Evolutionary conservation across 345 rosid species (phyloP).

Genomic region (Euclidium syriacum): DNA sequence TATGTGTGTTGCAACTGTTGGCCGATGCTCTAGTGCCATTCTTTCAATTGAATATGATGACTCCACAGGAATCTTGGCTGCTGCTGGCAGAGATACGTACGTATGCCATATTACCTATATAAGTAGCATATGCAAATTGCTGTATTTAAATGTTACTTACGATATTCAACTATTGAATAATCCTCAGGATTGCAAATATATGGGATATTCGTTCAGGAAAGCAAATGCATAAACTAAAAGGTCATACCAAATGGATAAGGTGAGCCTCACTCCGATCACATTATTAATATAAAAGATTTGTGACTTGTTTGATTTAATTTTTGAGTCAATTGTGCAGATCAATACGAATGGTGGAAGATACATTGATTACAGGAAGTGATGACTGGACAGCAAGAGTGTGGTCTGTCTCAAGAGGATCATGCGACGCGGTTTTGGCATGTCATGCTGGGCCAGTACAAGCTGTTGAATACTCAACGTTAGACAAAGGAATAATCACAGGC

Average conservation of each 20-base stretch:
- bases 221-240: constrained; percentile 95
- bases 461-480: constrained; percentile 78
- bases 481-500: constrained; percentile 96
- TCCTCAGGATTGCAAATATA: constrained; percentile 77
- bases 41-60: constrained; percentile 96
- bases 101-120: constrained; percentile 21
- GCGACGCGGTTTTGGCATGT: constrained; percentile 92
- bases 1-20: constrained; percentile 97
- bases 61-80: constrained; percentile 90
- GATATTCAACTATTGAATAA: constrained; percentile 19
- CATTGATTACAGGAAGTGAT: constrained; percentile 92
- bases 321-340: constrained; percentile 56
- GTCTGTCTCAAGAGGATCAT: constrained; percentile 89
- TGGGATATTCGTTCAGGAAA: constrained; percentile 98
- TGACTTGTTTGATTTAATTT: constrained; percentile 7
- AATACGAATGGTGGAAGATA: constrained; percentile 92
- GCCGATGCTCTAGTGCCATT: constrained; percentile 90
- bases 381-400: constrained; percentile 99
- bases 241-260: constrained; percentile 98
- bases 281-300: neutral
- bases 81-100: constrained; percentile 98
- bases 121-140: neutral
- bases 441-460: constrained; percentile 88
- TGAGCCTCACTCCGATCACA: constrained; percentile 37
- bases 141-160: neutral